A percentile compares a stretch with the other conserved stretches of the same genome.
Conservation (phyloP, 208 protist genomes). For the Histomonas meleagridis region DNA sequence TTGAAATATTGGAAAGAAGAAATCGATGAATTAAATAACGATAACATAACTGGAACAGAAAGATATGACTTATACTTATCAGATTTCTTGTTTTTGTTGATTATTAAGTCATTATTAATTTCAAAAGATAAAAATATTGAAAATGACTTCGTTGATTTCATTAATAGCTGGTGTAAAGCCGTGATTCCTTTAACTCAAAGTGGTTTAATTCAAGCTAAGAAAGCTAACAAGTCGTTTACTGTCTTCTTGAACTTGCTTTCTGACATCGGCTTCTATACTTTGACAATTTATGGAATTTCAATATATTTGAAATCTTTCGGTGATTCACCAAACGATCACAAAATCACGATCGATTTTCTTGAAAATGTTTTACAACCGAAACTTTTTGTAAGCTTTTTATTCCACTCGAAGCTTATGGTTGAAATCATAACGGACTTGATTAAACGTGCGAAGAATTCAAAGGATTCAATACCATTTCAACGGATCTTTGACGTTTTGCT, state of each 20-base stretch:
- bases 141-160: not conserved
- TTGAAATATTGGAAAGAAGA: too few species aligned
- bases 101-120: conserved; percentile 17
- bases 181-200: not conserved
- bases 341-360: not conserved
- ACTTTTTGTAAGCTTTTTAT: not conserved
- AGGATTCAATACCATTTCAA: too few species aligned
- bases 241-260: not conserved
- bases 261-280: not conserved
- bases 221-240: not conserved
- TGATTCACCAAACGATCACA: not conserved
- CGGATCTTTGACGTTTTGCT: too few species aligned
- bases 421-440: too few species aligned
- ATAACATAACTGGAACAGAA: not conserved
- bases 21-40: too few species aligned
- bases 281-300: not conserved
- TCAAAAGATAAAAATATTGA: not conserved
- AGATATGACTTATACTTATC: not conserved
- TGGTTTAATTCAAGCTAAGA: not conserved
- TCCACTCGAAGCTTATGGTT: too few species aligned
- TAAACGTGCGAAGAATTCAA: too few species aligned
- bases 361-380: not conserved
- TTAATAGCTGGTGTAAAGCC: not conserved
- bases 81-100: not conserved
- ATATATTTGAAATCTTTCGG: not conserved